Evolutionary conservation across 73 alveolate species (phyloP).

Genomic region (Effrenium voratum): DNA sequence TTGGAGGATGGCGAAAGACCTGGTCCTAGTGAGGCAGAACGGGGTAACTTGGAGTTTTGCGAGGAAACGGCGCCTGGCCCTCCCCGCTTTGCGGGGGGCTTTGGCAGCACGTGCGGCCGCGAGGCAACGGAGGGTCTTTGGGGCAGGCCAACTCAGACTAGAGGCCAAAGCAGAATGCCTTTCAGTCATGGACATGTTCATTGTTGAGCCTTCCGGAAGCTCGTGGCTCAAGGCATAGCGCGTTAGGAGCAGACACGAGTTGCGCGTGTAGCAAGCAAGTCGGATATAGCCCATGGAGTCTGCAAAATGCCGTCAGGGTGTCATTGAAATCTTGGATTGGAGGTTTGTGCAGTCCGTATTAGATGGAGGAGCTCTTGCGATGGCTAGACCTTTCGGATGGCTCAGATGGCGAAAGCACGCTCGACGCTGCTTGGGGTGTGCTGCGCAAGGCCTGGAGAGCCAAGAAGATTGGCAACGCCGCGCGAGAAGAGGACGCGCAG

Average conservation of each 20-base stretch:
- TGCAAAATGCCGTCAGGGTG: background rate
- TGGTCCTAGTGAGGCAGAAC: no score
- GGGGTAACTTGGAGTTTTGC: no score
- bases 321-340: background rate
- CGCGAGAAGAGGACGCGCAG: background rate
- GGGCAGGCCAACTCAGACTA: no score
- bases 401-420: background rate
- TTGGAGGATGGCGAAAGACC: no score
- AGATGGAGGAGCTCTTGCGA: background rate
- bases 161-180: no score
- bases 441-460: constrained; percentile 26
- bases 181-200: no score
- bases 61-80: background rate
- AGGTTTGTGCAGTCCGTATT: no score
- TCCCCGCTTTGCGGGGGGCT: constrained; percentile 42
- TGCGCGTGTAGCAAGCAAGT: no score
- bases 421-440: constrained; percentile 47
- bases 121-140: background rate
- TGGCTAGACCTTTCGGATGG: background rate
- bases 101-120: constrained; percentile 33
- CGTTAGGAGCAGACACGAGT: no score
- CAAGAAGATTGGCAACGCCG: constrained; percentile 8
- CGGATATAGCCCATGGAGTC: no score
- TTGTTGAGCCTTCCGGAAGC: no score
- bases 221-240: no score